Percentiles rank a stretch among this genome's conserved stretches.
These are phyloP conservation scores for Trichophyton rubrum DNA, from an alignment of 2,329 filamentous ascomycete genomes.

Conservation along the genomic window DNA sequence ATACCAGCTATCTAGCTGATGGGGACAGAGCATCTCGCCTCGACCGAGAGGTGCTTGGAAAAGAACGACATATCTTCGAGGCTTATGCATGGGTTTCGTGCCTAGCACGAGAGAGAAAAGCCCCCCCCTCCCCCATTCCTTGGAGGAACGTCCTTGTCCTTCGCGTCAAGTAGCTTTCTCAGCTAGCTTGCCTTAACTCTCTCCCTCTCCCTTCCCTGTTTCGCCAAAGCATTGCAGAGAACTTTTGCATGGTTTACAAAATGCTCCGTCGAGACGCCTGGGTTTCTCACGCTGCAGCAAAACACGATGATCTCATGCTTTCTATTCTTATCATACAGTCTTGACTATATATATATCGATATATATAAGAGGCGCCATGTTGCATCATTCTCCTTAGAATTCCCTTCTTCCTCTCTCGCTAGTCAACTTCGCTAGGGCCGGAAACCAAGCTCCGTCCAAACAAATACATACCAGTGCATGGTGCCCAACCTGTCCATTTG, in stretches of 20 bases:
- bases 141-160: neutral
- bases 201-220: neutral
- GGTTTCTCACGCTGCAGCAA: neutral
- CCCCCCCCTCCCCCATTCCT: neutral
- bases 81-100: too few species aligned
- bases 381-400: neutral
- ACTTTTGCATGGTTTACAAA: neutral
- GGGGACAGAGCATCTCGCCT: too few species aligned
- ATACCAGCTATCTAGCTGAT: too few species aligned
- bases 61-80: too few species aligned
- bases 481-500: neutral
- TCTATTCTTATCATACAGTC: neutral
- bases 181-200: neutral
- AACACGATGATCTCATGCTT: neutral
- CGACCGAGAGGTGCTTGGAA: too few species aligned
- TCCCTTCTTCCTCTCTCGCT: neutral
- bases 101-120: neutral
- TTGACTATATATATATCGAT: neutral
- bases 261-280: constrained; percentile 2
- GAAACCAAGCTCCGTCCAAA: neutral
- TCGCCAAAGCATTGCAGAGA: neutral
- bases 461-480: neutral
- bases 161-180: constrained; percentile 3
- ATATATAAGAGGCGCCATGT: neutral
- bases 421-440: neutral